Evolutionary conservation across 1,284 basidiomycete species (phyloP).

Genomic region (Athelia sp.): DNA sequence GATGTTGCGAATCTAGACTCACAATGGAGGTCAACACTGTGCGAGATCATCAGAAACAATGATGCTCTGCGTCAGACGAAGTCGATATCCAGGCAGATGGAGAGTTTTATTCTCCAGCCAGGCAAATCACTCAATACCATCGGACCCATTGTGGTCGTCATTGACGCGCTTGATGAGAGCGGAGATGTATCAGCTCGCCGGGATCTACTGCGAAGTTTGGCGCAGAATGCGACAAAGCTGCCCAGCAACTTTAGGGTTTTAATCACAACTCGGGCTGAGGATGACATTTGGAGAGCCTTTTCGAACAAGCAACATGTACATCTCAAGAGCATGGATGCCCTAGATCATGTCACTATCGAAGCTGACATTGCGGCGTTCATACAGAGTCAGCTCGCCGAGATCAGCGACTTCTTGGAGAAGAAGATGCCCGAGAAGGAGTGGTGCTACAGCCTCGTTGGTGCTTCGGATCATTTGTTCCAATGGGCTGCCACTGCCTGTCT

Average conservation of each 20-base stretch:
- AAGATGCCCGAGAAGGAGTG: no score
- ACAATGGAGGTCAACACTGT: constrained; percentile 8
- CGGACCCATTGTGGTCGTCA: constrained; percentile 28
- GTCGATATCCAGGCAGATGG: constrained; percentile 15
- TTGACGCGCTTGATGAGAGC: constrained; percentile 30
- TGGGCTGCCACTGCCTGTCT: no score
- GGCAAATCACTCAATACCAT: constrained; percentile 9
- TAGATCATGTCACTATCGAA: no score
- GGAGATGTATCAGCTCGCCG: constrained; percentile 8
- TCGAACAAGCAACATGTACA: not conserved
- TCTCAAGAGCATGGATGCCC: no score
- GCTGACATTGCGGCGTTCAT: no score
- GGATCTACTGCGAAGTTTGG: no score
- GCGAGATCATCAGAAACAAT: constrained; percentile 8
- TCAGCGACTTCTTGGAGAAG: no score
- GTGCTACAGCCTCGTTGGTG: no score
- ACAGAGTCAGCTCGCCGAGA: no score
- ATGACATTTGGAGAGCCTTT: constrained; percentile 15
- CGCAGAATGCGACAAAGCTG: constrained; percentile 7
- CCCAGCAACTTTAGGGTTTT: constrained; percentile 24
- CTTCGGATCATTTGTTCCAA: no score
- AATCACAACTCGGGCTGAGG: constrained; percentile 21
- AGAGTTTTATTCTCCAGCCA: constrained; percentile 17
- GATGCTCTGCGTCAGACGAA: no score
- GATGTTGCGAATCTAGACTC: constrained; percentile 17